Evolutionary conservation across 1,284 basidiomycete species (phyloP).

Genomic region (Irpex sp.): DNA sequence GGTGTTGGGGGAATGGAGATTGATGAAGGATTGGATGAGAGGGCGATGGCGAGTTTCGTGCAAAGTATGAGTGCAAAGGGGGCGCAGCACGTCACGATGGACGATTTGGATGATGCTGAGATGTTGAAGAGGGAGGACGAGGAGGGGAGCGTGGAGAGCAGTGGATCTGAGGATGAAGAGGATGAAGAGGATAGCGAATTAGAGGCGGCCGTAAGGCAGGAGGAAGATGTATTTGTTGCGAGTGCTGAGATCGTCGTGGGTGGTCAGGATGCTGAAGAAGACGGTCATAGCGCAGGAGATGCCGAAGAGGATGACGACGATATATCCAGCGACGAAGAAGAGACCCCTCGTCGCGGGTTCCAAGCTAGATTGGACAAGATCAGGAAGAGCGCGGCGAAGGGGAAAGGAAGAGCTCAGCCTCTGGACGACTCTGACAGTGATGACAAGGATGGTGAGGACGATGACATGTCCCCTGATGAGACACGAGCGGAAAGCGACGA

Average conservation of each 20-base stretch:
- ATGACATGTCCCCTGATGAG: constrained; percentile 27
- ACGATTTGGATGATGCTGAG: constrained; percentile 58
- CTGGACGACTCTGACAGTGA: constrained; percentile 12
- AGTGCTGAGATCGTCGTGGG: constrained; percentile 13
- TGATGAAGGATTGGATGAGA: constrained; percentile 45
- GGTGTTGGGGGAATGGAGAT: constrained; percentile 52
- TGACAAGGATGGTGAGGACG: constrained; percentile 20
- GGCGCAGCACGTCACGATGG: constrained; percentile 53
- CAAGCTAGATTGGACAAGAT: constrained; percentile 44
- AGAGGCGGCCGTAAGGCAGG: constrained; percentile 25
- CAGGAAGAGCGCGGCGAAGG: constrained; percentile 31
- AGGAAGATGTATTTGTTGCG: constrained; percentile 32
- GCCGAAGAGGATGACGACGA: constrained; percentile 29
- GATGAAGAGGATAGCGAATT: constrained; percentile 18
- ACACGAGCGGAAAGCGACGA: constrained; percentile 66
- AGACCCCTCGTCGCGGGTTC: constrained; percentile 50
- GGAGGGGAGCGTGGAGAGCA: constrained; percentile 24
- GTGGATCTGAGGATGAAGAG: constrained; percentile 7
- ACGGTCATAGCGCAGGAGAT: constrained; percentile 3
- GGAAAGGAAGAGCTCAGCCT: constrained; percentile 47
- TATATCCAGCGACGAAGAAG: constrained; percentile 31
- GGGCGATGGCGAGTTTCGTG: constrained; percentile 54
- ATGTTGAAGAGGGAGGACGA: constrained; percentile 54
- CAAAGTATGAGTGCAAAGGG: constrained; percentile 47
- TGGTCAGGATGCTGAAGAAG: neutral